Evolutionary conservation across 192 early-diverging fungal species (phyloP), one percentile per base, ranked within the genome.

Genomic region (Ambispora gerdemannii): DNA sequence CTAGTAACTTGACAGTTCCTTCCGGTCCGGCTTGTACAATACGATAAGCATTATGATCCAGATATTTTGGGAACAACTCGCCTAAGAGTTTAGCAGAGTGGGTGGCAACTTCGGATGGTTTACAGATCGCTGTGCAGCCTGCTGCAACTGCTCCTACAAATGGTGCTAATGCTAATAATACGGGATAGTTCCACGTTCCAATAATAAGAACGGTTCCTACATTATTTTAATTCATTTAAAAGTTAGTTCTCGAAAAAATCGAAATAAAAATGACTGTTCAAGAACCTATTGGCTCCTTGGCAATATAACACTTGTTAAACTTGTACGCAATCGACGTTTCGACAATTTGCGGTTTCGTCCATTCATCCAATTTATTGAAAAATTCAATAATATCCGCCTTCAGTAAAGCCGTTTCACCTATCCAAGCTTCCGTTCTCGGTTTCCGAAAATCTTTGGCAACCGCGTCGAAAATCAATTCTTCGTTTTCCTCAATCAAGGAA

Each of bases 131-230:
- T 3, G 87, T 87, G 81, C 95, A 95, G 19, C 96, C 96, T 2
- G 91, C 96, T 11, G 95, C 94, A 70, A 98, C 84, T 8, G 94
- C 93, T 22, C 89, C 88, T 2, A 90, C 82, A 19, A 94, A 72
- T 4, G 96, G 95, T 22, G 78, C 70, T 4, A 96, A 64, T 31
- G 84, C 25, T 17, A 98, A 77, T 32, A 89, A 82, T 28, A 82
- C 50, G 11, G 84, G 78, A 72, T 82, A 82, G 36, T 86, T 86
- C 84, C 84, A 86, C 8, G 84, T 52, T 19, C 80, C 80, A 70
- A 80, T 74, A 50, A 80, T 75, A n/a, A 79, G 31, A 50, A 79
- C 78, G 6, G 47, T 63, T 0, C 78, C 78, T 22, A n/a, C n/a
- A n/a, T n/a, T n/a, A n/a, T n/a, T n/a, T n/a, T n/a, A n/a, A n/a